phyloP scores from a whole-genome alignment of 306 rosid species.

The Vigna radiata region DNA sequence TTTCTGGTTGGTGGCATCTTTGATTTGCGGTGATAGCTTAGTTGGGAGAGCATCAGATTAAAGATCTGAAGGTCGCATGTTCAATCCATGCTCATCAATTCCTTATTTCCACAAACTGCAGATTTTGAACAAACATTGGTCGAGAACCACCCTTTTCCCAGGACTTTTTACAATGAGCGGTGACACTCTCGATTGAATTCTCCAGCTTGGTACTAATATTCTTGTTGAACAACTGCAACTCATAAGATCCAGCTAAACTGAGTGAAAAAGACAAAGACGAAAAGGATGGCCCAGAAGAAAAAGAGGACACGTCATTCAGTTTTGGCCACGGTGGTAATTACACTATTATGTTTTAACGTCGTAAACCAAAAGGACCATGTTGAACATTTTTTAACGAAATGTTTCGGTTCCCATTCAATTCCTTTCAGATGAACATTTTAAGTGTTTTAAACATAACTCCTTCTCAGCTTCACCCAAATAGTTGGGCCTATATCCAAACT shows the following conservation, averaged over 20 bases:
- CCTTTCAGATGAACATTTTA: no score
- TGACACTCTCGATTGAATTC: constrained; percentile 74
- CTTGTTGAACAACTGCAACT: constrained; percentile 45
- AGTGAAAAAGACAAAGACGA: constrained; percentile 75
- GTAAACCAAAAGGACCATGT: no score
- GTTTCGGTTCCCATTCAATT: no score
- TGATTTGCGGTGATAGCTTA: constrained; percentile 79
- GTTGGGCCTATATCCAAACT: no score
- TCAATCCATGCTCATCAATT: constrained; percentile 63
- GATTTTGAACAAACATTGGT: constrained; percentile 45
- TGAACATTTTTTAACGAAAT: no score
- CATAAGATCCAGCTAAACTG: constrained; percentile 45
- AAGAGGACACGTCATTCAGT: constrained; percentile 36
- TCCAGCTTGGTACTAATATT: constrained; percentile 59
- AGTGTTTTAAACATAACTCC: no score
- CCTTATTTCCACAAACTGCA: constrained; percentile 48
- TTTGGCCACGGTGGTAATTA: no score
- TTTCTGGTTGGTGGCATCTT: constrained; percentile 52
- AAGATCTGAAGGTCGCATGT: constrained; percentile 77
- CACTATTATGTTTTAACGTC: no score
- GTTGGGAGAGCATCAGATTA: constrained; percentile 61
- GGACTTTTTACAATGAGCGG: constrained; percentile 75
- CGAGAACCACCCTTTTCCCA: constrained; percentile 42
- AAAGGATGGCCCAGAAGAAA: constrained; percentile 53
- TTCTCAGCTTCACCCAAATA: no score